Evolutionary conservation across 805 yeast genomes (phyloP), one percentile per base, ranked within the genome.

Genomic region (Lipomyces spencermartinsiae): DNA sequence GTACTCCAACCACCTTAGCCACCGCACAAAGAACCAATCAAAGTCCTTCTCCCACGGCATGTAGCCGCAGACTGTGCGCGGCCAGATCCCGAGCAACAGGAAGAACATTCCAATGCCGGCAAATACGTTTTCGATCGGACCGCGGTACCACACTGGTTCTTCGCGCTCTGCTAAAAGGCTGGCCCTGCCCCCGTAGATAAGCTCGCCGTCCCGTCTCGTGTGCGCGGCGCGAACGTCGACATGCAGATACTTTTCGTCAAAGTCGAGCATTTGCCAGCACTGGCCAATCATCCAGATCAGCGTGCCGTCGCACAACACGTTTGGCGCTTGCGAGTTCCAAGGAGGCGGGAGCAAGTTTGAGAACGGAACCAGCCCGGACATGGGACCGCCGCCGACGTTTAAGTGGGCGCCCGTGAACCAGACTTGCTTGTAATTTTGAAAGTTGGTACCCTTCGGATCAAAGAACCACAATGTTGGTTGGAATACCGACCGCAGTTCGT

Each of bases 311-410:
- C 70, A 61, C n/a, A 68, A 63, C 9, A 57, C 63, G 57, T 60
- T 61, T 2, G 69, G 65, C 19, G 5, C 34, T 25, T n/a, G 8
- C 22, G 49, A 19, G n/a, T 19, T 22, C 49, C 25, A 5, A 1
- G 51, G 7, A 29, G 59, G 39, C 25, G 59, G 60, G 7, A 66
- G 64, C 14, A 62, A 34, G 33, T 68, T 63, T 5, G 70, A 58
- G 53, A 55, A 58, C 12, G 46, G 37, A 4, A 49, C 35, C 16
- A 37, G 10, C 7, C 19, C 22, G 35, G 12, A 22, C 54, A 64
- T 35, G 14, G 58, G 25, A 31, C 72, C 70, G n/a, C 72, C 72
- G 55, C 72, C 72, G 19, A 67, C 25, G 46, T 69, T 67, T 31
- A 29, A 3, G 37, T 69, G 72, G 3, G 33, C 58, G 22, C 72